Evolutionary conservation across 345 rosid species (phyloP), one percentile per base, ranked within the genome.

Genomic region (Euphorbia tirucalli): DNA sequence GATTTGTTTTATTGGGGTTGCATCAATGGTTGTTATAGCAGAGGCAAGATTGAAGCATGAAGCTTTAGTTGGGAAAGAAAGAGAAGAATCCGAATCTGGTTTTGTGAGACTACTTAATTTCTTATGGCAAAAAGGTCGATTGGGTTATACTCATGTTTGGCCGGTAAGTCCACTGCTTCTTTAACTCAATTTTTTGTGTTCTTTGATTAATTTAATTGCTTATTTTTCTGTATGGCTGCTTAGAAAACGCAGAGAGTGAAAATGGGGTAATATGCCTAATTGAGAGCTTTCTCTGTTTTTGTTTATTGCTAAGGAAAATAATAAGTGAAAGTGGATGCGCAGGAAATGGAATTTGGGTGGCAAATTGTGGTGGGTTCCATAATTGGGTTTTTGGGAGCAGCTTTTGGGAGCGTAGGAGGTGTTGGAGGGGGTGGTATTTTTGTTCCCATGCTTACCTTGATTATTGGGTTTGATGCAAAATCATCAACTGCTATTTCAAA

Each of bases 391-490:
- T 55, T 81, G 13, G 86, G 86, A 71, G 86, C 88, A 49, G 88
- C 88, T 0, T 77, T 74, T 77, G 88, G 88, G 15, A 85, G 86
- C 27, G 86, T 83, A 5, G 88, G 88, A 49, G 88, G 88, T 27
- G 86, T 81, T 7, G 88, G 88, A 30, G 88, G 86, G 3, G 88
- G 86, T 11, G 89, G 86, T 61, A 84, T 83, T 71, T 85, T 77
- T 66, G 81, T 85, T 71, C 89, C 89, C 56, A 83, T 81, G 88
- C 88, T 85, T 28, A 69, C 80, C 14, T 68, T 85, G 16, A 77
- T 82, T 22, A 72, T 83, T n/a, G 86, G 88, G 2, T 85, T 85
- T 39, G 86, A 85, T 58, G 68, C 85, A 28, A 85, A 85, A 68
- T 81, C 88, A 16, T 79, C 88, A 3, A 79, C 85, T 5, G 86